Percentiles rank a stretch among this genome's conserved stretches.
Conservation (phyloP, 352 stramenopile species). For the Phytopythium ostracodes region DNA sequence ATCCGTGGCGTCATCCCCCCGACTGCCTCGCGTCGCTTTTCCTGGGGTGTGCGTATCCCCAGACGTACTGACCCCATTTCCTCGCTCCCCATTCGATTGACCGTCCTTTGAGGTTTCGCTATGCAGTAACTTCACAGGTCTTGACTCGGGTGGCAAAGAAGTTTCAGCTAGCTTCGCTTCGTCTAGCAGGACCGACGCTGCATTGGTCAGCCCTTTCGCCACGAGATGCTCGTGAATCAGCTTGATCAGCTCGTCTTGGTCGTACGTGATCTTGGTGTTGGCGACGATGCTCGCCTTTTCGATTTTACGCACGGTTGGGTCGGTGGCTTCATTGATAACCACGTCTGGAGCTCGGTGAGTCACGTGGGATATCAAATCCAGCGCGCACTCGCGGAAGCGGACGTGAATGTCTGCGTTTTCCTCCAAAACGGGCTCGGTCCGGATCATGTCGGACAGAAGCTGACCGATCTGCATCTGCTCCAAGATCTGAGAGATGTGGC, state of each 20-base stretch:
- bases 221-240: constrained; percentile 83
- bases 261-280: constrained; percentile 84
- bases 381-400: constrained; percentile 80
- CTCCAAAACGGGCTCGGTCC: constrained; percentile 78
- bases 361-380: constrained; percentile 87
- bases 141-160: not conserved
- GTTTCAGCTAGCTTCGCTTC: constrained; percentile 36
- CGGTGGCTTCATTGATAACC: constrained; percentile 84
- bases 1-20: not conserved
- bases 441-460: constrained; percentile 84
- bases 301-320: constrained; percentile 85
- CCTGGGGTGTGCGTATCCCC: not conserved
- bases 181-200: constrained; percentile 43
- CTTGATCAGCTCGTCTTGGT: constrained; percentile 74
- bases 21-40: not conserved
- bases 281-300: constrained; percentile 88
- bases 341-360: constrained; percentile 77
- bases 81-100: not conserved
- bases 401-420: constrained; percentile 85
- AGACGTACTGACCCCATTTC: too few species aligned
- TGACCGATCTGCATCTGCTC: constrained; percentile 89
- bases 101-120: not conserved
- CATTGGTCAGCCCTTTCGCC: constrained; percentile 59
- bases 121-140: not conserved
- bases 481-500: constrained; percentile 87